Base-by-base conservation (phyloP, 352 stramenopile genomes). In the Globisporangium spiculum region DNA sequence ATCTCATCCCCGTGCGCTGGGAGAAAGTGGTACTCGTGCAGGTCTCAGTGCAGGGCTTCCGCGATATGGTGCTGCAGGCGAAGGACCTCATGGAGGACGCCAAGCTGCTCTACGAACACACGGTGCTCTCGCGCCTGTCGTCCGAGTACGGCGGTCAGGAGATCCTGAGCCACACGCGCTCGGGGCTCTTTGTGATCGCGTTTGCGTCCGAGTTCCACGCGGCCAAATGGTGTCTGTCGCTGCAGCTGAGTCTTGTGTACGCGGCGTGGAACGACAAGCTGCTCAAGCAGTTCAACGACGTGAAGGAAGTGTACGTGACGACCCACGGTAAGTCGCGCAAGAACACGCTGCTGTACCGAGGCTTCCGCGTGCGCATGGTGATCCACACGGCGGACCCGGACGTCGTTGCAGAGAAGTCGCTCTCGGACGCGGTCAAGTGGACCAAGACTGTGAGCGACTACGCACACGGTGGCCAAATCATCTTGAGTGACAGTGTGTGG, bases 71-170 rank as follows among this genome's bases (percentile, higher is more conserved):
- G 70, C 75, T 60, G 14, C 70, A 93, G 36, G 83, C 84, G 1
- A 92, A 93, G 68, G 86, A 96, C 16, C 68, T 94, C 9, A 94
- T 96, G 86, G 88, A 96, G 63, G 88, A 96, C 52, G 88, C 88
- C 16, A 94, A 93, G 64, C 61, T 92, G 41, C 70, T 96, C 52
- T 96, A 96, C 60, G 88, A 94, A 60, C 88, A 96, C 73, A 96
- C 88, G 38, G 88, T 96, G 60, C 75, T 93, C 6, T 94, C 86
- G 57, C 77, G 88, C n/a, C 70, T 96, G 16, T 78, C 84, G 60
- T 92, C 84, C 8, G 88, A 96, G 66, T 96, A 96, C 67, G 84
- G 83, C 27, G 88, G 88, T 8, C 80, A 94, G 63, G 88, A 96
- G 70, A 84, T 94, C 60, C 54, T 93, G 27, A 92, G 85, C 67